Conservation (phyloP, 805 yeast species). For the Diddensiella santjacobensis region DNA sequence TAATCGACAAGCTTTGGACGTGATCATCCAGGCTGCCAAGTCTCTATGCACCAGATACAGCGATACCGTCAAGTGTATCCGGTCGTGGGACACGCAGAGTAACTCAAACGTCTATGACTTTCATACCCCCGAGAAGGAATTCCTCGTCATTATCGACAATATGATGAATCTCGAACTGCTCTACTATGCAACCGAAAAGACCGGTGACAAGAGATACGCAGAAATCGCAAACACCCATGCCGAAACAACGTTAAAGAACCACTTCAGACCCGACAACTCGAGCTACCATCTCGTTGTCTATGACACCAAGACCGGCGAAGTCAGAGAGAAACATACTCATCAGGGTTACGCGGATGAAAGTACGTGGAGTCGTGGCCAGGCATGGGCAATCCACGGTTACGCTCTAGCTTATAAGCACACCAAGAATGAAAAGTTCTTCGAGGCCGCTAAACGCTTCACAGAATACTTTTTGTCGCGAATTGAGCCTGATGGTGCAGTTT, state of each 20-base stretch:
- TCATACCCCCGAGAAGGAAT: slow-evolving; percentile 21
- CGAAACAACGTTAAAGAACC: slow-evolving; percentile 28
- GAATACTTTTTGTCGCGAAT: slow-evolving; percentile 25
- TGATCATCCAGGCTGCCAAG: slow-evolving; percentile 27
- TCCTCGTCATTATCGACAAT: slow-evolving; percentile 29
- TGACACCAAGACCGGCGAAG: slow-evolving; percentile 24
- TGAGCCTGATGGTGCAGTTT: slow-evolving; percentile 27
- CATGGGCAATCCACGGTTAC: slow-evolving; percentile 32
- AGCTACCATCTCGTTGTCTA: slow-evolving; percentile 29
- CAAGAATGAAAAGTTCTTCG: slow-evolving; percentile 25
- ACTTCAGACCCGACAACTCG: slow-evolving; percentile 29
- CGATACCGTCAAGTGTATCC: slow-evolving; percentile 26
- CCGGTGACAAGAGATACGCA: slow-evolving; percentile 29
- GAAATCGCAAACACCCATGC: slow-evolving; percentile 32
- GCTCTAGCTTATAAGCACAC: slow-evolving; percentile 29
- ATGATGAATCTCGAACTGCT: slow-evolving; percentile 26
- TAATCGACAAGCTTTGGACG: slow-evolving; percentile 19
- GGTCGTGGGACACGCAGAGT: slow-evolving; percentile 30
- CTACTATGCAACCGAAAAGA: slow-evolving; percentile 28
- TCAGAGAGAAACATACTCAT: slow-evolving; percentile 25
- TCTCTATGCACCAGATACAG: slow-evolving; percentile 28
- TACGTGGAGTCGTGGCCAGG: slow-evolving; percentile 32
- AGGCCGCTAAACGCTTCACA: slow-evolving; percentile 25
- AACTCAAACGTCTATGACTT: slow-evolving; percentile 18
- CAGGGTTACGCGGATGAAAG: slow-evolving; percentile 31